Evolutionary conservation across 768 basidiomycete genomes (phyloP).

Genomic region (Boletus pseudo-olivaceus): DNA sequence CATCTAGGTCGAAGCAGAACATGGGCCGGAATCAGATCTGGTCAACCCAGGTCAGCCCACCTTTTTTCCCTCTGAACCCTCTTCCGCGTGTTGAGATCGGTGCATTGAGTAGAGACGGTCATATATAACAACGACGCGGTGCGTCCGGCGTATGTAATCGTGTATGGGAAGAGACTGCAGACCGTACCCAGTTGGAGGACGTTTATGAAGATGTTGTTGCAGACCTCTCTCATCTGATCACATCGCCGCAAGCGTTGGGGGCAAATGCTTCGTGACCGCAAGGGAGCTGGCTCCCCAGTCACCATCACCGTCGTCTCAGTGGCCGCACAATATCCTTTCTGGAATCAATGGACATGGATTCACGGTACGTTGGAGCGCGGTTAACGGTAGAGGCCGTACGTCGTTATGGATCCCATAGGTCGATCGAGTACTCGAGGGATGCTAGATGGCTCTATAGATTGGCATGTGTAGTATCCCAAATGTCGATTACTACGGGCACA

Average conservation of each 20-base stretch:
- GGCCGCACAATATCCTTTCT: not conserved
- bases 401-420: no score
- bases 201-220: not conserved
- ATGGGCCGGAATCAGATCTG: conserved; percentile 12
- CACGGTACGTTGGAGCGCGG: no score
- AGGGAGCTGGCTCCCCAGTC: not conserved
- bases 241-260: not conserved
- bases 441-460: no score
- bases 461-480: no score
- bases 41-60: conserved; percentile 8
- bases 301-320: not conserved
- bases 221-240: conserved; percentile 2
- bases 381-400: no score
- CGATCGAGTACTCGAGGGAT: no score
- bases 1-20: conserved; percentile 12
- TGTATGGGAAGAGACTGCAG: conserved; percentile 9
- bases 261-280: not conserved
- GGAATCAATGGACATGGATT: not conserved
- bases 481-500: no score
- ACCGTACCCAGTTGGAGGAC: not conserved
- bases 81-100: not conserved
- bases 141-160: conserved; percentile 11
- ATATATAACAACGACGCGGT: conserved; percentile 14
- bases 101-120: conserved; percentile 5
- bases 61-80: not conserved